Evolutionary conservation across 345 rosid genomes (phyloP), one percentile per base, ranked within the genome.

Genomic region (Populus alba): DNA sequence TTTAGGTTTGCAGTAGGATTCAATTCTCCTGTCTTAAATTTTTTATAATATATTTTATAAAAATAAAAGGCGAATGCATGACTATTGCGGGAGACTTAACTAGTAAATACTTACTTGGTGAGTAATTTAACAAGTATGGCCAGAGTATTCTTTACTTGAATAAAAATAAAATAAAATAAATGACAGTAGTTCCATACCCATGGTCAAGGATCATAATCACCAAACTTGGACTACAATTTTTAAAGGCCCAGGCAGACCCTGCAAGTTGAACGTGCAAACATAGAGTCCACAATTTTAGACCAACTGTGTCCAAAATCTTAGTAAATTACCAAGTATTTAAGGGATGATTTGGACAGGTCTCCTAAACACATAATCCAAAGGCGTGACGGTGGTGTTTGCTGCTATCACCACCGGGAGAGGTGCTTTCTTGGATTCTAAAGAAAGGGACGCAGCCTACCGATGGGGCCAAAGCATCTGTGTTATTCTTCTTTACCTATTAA

Each of bases 381-480:
- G 17, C 3, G 51, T 51, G 22, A 6, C 7, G 9, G 11, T 66
- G 22, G 41, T 66, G n/a, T 7, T 6, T 7, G 69, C 33, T 7
- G 17, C 13, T 7, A 17, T 66, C 41, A 17, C 39, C 9, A 7
- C 17, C 9, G n/a, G 37, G 20, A 49, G 45, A 70, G 49, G 51
- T 33, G 75, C 20, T 68, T 62, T 16, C 78, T 69, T 69, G 62
- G 75, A 45, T 74, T 74, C 47, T 45, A 43, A 68, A 69, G 75
- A 70, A 75, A 80, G 75, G 12, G 66, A 75, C 53, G 8, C 10
- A 55, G 66, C 61, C 18, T 62, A 51, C 13, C 75, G 3, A 25
- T 27, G 37, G 49, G 11, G n/a, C 72, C 79, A 13, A 57, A 39
- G 61, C 57, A 8, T 70, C 2, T 15, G 17, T 25, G 1, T 68